phyloP scores from a whole-genome alignment of 176 grass and related monocot genomes.

The Musa schizocarpa region DNA sequence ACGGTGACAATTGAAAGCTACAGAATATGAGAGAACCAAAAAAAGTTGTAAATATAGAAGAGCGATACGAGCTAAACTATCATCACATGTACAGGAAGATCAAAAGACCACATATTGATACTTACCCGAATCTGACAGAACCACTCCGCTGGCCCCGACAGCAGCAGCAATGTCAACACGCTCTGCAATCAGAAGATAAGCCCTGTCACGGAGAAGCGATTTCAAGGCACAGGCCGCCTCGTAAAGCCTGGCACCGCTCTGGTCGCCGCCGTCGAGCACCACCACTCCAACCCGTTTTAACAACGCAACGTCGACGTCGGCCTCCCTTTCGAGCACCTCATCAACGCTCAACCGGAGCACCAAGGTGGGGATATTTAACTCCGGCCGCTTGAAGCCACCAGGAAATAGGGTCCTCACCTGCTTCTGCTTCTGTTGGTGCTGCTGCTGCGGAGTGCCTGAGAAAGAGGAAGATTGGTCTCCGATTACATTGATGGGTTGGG shows the following conservation, averaged over 20 bases:
- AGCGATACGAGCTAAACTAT: not conserved
- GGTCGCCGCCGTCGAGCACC: constrained; percentile 63
- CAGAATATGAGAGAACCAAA: not conserved
- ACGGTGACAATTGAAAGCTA: not conserved
- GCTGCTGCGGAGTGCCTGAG: constrained; percentile 7
- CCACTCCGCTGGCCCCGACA: constrained; percentile 73
- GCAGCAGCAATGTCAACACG: constrained; percentile 81
- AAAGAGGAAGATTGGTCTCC: constrained; percentile 21
- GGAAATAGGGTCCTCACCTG: constrained; percentile 70
- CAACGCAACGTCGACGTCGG: constrained; percentile 37
- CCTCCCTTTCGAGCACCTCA: constrained; percentile 37
- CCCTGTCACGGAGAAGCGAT: constrained; percentile 53
- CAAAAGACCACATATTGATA: not conserved
- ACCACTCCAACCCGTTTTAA: constrained; percentile 57
- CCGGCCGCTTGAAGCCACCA: constrained; percentile 82
- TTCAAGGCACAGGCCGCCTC: constrained; percentile 82
- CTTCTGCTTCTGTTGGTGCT: constrained; percentile 15
- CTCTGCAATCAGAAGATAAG: constrained; percentile 77
- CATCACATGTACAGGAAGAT: not conserved
- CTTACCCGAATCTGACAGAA: constrained; percentile 83
- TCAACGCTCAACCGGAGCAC: constrained; percentile 44
- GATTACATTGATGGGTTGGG: constrained; percentile 7
- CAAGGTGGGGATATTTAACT: constrained; percentile 70
- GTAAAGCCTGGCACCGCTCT: constrained; percentile 60
- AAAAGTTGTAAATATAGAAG: not conserved